These are phyloP conservation scores for Taphrina communis DNA, from an alignment of 1,139 yeast genomes.

Conservation along the genomic window DNA sequence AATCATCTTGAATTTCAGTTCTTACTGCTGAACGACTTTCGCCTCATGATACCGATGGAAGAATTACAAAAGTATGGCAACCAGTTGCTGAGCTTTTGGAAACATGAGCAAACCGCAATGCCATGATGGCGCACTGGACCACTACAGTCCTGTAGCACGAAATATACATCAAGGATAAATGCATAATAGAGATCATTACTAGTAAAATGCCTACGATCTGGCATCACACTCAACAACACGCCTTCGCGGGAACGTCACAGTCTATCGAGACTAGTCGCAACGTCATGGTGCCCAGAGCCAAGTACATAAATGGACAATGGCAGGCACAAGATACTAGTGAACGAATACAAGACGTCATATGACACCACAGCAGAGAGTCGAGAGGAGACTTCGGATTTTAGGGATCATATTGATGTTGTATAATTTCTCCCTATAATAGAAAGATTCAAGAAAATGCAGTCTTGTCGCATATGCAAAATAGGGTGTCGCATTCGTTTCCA, in stretches of 20 bases:
- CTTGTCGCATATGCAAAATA: constrained; percentile 17
- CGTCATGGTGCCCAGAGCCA: not conserved
- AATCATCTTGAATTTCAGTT: constrained; percentile 92
- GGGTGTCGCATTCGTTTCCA: constrained; percentile 9
- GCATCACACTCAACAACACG: no score
- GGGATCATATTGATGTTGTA: constrained; percentile 13
- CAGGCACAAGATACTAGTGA: not conserved
- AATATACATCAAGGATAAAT: not conserved
- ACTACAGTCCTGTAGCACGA: not conserved
- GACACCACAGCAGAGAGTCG: not conserved
- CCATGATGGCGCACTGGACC: not conserved
- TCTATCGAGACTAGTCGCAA: not conserved
- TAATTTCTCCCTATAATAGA: constrained; percentile 9
- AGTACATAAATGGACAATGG: not conserved
- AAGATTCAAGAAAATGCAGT: constrained; percentile 7
- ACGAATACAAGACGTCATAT: not conserved
- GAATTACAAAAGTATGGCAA: constrained; percentile 93
- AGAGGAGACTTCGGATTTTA: not conserved
- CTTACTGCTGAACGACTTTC: constrained; percentile 79
- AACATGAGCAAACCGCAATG: constrained; percentile 47
- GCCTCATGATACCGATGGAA: constrained; percentile 83
- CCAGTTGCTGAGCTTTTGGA: constrained; percentile 82
- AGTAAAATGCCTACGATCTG: no score
- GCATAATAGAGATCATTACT: not conserved
- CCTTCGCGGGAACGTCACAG: no score